These are phyloP conservation scores for Lavandula angustifolia DNA, from an alignment of 257 asterid genomes.

Conservation along the genomic window DNA sequence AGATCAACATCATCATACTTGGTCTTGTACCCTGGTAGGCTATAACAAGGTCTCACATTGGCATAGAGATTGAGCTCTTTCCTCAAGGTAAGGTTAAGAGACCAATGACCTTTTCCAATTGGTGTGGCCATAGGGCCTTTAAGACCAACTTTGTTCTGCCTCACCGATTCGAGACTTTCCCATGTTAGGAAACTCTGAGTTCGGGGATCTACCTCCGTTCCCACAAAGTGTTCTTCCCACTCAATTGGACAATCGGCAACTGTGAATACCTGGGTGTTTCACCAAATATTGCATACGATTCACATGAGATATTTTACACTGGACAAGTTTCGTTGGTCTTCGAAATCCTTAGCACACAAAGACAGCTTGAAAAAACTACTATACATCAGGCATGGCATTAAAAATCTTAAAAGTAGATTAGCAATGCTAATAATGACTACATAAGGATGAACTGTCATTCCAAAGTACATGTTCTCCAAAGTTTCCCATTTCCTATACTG, in stretches of 20 bases:
- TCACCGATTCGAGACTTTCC: constrained; percentile 95
- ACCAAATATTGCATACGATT: constrained; percentile 22
- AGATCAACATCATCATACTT: constrained; percentile 88
- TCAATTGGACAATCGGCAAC: constrained; percentile 90
- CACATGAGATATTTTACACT: not conserved
- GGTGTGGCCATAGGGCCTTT: constrained; percentile 99
- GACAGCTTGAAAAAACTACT: not conserved
- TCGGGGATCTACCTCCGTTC: constrained; percentile 84
- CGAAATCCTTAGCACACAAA: not conserved
- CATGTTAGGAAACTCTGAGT: constrained; percentile 95
- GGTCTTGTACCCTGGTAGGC: constrained; percentile 94
- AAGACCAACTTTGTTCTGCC: constrained; percentile 79
- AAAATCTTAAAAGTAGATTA: constrained; percentile 20
- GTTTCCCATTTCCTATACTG: no score
- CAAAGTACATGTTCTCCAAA: not conserved
- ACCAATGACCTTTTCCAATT: constrained; percentile 94
- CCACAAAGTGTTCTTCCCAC: constrained; percentile 96
- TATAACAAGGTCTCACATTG: constrained; percentile 95
- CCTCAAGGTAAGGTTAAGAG: constrained; percentile 93
- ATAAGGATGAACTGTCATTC: not conserved
- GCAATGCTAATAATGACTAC: not conserved
- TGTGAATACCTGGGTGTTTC: constrained; percentile 55
- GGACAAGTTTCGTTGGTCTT: constrained; percentile 6
- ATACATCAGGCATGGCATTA: not conserved
- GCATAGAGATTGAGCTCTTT: constrained; percentile 92